Evolutionary conservation across 176 grass and related monocot genomes (phyloP), one percentile per base, ranked within the genome.

Genomic region (Zoysia pacifica): DNA sequence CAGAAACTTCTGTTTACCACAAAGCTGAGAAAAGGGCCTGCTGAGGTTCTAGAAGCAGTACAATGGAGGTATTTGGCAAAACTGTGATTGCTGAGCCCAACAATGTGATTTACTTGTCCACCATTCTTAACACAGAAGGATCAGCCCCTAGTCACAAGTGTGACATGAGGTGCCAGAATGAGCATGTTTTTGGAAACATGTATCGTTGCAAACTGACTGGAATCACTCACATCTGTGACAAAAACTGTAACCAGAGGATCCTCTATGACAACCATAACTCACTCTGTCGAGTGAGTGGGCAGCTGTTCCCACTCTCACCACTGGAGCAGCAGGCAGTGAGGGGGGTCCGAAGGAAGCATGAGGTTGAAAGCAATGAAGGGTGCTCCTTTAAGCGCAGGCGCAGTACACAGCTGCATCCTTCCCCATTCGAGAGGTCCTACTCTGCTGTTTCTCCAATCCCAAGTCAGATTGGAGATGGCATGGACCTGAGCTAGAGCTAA

Each of bases 401-500:
- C 28, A 89, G 87, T 86, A 84, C 86, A 49, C 85, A 92, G 58
- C 62, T 90, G 62, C 87, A 90, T 79, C 90, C 90, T 70, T 94
- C 96, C 69, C 90, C 92, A 48, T 95, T 99, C 5, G 96, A 99
- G 88, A 91, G 92, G 84, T 93, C 90, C 71, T 99, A 88, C 72
- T 77, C 82, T 42, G 82, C 87, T 5, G 88, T 91, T 40, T 85
- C 92, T 72, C 96, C 88, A 52, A 92, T 94, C 79, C 85, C 82
- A 19, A 95, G 81, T 83, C 96, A 93, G 84, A 72, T 88, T 79
- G 96, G 96, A 81, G 96, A 99, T 79, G 88, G 96, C 84, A 99
- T 99, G 96, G 96, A 99, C 85, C 93, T 99, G 96, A 93, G 92
- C 82, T 98, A 91, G 83, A 84, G 88, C 76, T 94, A 74, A 83